A percentile compares a stretch with the other conserved stretches of the same genome.
These are phyloP conservation scores for Colletotrichum tanaceti DNA, from an alignment of 2,329 filamentous ascomycete species.

Conservation along the genomic window DNA sequence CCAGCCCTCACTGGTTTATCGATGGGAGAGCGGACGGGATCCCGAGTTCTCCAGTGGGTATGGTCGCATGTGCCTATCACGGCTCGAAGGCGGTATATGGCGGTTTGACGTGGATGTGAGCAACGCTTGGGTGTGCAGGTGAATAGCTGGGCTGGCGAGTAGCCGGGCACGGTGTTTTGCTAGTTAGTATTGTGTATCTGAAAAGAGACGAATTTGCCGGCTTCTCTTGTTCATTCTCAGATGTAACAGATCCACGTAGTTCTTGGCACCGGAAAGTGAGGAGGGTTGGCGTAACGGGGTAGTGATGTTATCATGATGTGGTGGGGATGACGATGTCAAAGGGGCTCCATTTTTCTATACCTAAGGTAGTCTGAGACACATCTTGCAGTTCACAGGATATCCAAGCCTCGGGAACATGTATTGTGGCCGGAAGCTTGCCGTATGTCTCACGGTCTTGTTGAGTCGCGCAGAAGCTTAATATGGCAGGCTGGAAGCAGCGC, in stretches of 20 bases:
- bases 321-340: not conserved
- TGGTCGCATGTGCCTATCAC: not conserved
- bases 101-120: not conserved
- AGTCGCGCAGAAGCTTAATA: no score
- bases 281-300: not conserved
- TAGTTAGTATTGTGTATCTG: not conserved
- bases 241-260: not conserved
- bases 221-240: not conserved
- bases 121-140: not conserved
- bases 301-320: not conserved
- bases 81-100: not conserved
- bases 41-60: slow-evolving; percentile 5
- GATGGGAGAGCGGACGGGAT: slow-evolving; percentile 6
- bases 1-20: slow-evolving; percentile 13
- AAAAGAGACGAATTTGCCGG: not conserved
- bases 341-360: no score
- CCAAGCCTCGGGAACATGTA: no score
- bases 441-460: no score
- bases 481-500: no score
- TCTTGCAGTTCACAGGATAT: no score
- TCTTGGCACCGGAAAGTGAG: not conserved
- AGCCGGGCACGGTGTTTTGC: not conserved
- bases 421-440: no score
- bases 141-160: not conserved
- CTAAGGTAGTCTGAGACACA: not conserved